A percentile compares a stretch with the other conserved stretches of the same genome.
These are phyloP conservation scores for Amniculicola lignicola DNA, from an alignment of 495 filamentous ascomycete species.

Conservation along the genomic window DNA sequence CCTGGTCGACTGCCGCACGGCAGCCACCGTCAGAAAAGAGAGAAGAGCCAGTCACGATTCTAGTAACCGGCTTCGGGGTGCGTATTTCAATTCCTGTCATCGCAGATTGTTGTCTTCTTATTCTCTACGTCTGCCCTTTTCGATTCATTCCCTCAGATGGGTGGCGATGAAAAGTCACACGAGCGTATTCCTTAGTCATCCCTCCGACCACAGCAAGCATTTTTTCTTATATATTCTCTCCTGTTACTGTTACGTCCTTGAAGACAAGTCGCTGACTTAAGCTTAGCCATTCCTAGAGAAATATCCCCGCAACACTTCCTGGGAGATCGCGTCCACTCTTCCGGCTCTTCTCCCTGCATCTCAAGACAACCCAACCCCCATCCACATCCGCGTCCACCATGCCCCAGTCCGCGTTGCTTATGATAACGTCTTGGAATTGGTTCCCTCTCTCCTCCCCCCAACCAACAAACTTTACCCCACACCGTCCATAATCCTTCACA, in stretches of 20 bases:
- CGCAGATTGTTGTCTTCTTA: no score
- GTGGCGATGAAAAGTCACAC: no score
- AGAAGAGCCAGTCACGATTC: slow-evolving; percentile 34
- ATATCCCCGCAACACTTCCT: slow-evolving; percentile 34
- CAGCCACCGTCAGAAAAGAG: slow-evolving; percentile 24
- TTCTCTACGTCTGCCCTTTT: neutral
- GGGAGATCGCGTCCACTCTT: slow-evolving; percentile 36
- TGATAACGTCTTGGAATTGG: slow-evolving; percentile 54
- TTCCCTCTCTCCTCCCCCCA: slow-evolving; percentile 56
- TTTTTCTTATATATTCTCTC: no score
- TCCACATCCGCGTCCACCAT: slow-evolving; percentile 65
- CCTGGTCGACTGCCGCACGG: slow-evolving; percentile 12
- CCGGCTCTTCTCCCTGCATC: slow-evolving; percentile 32
- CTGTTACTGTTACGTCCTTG: no score
- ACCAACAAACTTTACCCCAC: slow-evolving; percentile 44
- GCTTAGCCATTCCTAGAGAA: slow-evolving; percentile 34
- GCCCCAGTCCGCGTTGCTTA: slow-evolving; percentile 69
- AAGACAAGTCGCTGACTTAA: no score
- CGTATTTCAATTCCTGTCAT: slow-evolving; percentile 11
- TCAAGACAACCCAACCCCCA: slow-evolving; percentile 29
- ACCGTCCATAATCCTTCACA: slow-evolving; percentile 68
- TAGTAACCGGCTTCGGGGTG: slow-evolving; percentile 40
- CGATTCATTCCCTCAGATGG: no score
- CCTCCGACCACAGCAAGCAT: no score
- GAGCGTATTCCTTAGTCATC: no score